Conservation (phyloP, 1,139 yeast species). For the Sugiyamaella grinbergsii region DNA sequence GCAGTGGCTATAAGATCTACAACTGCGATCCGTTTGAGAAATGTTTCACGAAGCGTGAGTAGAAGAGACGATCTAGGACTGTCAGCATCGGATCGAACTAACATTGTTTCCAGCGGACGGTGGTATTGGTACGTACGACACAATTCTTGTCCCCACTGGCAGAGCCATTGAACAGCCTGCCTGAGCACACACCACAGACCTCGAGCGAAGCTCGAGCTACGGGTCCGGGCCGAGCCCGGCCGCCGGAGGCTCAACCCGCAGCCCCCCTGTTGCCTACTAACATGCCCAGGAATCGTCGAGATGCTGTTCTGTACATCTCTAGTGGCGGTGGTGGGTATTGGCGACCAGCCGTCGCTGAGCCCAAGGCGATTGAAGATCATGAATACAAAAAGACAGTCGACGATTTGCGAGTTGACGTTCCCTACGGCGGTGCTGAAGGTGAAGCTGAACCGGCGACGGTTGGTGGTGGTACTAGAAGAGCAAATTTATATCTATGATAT, state of each 20-base stretch:
- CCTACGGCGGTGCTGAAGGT: slow-evolving; percentile 82
- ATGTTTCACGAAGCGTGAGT: slow-evolving; percentile 58
- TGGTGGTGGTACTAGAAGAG: slow-evolving; percentile 77
- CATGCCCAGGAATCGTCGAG: slow-evolving; percentile 76
- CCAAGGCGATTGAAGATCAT: slow-evolving; percentile 80
- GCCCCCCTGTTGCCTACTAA: slow-evolving; percentile 22
- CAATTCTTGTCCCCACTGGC: too few species aligned
- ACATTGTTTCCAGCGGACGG: slow-evolving; percentile 38
- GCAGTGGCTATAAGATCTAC: slow-evolving; percentile 77
- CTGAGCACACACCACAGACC: too few species aligned
- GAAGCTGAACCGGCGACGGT: slow-evolving; percentile 69
- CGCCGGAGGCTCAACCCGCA: not conserved
- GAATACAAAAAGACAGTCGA: slow-evolving; percentile 70
- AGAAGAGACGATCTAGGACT: too few species aligned
- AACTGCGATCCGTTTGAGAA: slow-evolving; percentile 89
- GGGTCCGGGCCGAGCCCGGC: too few species aligned
- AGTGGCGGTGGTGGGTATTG: slow-evolving; percentile 83
- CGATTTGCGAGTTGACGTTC: slow-evolving; percentile 84
- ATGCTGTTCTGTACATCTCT: slow-evolving; percentile 91
- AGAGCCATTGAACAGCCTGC: too few species aligned
- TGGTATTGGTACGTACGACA: slow-evolving; percentile 38
- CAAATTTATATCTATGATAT: slow-evolving; percentile 91
- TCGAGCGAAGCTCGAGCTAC: too few species aligned
- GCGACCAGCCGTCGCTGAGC: slow-evolving; percentile 76
- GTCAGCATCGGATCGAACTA: too few species aligned